Evolutionary conservation across 2,329 filamentous ascomycete genomes (phyloP), one percentile per base, ranked within the genome.

Genomic region (Claviceps maximensis): DNA sequence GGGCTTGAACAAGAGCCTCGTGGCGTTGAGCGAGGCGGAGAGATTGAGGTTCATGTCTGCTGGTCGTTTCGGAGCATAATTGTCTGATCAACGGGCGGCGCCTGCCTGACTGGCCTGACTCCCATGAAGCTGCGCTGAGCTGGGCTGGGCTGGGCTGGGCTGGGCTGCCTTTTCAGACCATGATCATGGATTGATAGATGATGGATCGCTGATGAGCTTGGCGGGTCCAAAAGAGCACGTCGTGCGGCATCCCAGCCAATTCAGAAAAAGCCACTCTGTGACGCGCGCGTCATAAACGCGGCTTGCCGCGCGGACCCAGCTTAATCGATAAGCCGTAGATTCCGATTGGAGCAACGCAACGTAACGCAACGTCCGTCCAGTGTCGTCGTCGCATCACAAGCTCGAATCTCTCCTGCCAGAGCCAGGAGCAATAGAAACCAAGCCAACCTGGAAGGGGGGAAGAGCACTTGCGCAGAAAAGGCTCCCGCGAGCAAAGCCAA

Each of bases 21-120:
- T 79, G 27, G 80, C 71, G 67, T 86, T 79, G 63, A 86, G 57
- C 0, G 80, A 82, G 2, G 84, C 84, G 2, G 85, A 86, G 38
- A 89, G 67, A 62, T 88, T 89, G 62, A 88, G 67, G 60, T 81
- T 82, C 74, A 81, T 77, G n/a, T 47, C 54, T 46, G 19, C n/a
- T 13, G 19, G 40, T 6, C 19, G 38, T 9, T 5, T 17, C 38
- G 17, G 17, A n/a, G 17, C 38, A 19, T 6, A 41, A 6, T 40
- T 17, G 36, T 38, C 36, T n/a, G n/a, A n/a, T n/a, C n/a, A n/a
- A n/a, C n/a, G n/a, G n/a, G n/a, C n/a, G n/a, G n/a, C n/a, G n/a
- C n/a, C n/a, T n/a, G n/a, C n/a, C n/a, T n/a, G n/a, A n/a, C n/a
- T n/a, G n/a, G n/a, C n/a, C n/a, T n/a, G n/a, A n/a, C n/a, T n/a